phyloP scores from a whole-genome alignment of 2,329 filamentous ascomycete genomes.

The Claviceps purpurea region DNA sequence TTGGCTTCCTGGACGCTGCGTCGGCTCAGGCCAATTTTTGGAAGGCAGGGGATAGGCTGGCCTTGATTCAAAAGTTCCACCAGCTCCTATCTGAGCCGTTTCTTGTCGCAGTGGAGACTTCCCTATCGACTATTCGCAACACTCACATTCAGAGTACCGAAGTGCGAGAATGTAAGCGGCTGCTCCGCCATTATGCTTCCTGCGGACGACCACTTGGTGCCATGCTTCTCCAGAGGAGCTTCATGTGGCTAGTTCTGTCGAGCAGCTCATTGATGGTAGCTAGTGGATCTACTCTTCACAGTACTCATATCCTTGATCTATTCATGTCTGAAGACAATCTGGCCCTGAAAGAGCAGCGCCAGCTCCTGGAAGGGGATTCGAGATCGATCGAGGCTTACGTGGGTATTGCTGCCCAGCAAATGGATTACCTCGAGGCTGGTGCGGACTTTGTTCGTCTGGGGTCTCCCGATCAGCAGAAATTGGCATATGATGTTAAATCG shows the following conservation, averaged over 20 bases:
- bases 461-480: constrained; percentile 71
- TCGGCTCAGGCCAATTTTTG: constrained; percentile 71
- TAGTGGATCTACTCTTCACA: constrained; percentile 44
- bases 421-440: constrained; percentile 75
- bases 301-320: constrained; percentile 57
- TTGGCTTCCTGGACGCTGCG: constrained; percentile 79
- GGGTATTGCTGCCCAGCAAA: constrained; percentile 64
- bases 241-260: constrained; percentile 72
- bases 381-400: constrained; percentile 50
- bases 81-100: constrained; percentile 72
- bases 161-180: constrained; percentile 77
- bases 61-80: constrained; percentile 58
- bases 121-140: constrained; percentile 82
- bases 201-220: constrained; percentile 73
- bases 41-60: constrained; percentile 58
- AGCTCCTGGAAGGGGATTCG: constrained; percentile 36
- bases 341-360: constrained; percentile 20
- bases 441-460: constrained; percentile 75
- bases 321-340: constrained; percentile 47
- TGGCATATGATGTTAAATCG: constrained; percentile 77
- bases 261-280: constrained; percentile 61
- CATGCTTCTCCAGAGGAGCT: constrained; percentile 80
- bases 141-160: constrained; percentile 50
- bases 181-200: constrained; percentile 68
- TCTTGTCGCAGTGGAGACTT: constrained; percentile 74